Percentiles rank a stretch among this genome's conserved stretches.
Conservation (phyloP, 2,329 filamentous ascomycete species). For the Botrytis fabae region DNA sequence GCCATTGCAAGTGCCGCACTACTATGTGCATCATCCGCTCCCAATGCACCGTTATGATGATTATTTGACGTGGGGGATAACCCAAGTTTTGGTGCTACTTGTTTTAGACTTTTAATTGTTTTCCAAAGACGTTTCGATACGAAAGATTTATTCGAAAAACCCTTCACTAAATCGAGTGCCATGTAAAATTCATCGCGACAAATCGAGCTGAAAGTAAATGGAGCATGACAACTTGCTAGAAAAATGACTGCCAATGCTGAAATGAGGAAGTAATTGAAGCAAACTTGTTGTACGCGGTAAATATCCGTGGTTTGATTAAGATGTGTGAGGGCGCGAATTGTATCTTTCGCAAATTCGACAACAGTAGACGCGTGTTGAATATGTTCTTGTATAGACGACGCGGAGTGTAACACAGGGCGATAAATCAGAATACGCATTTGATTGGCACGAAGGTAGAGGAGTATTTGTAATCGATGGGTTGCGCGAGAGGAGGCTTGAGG, state of each 20-base stretch:
- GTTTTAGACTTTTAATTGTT: slow-evolving; percentile 64
- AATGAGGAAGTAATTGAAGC: slow-evolving; percentile 79
- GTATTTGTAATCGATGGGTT: slow-evolving; percentile 72
- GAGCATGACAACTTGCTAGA: slow-evolving; percentile 73
- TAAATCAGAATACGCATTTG: slow-evolving; percentile 90
- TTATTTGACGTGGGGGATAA: slow-evolving; percentile 27
- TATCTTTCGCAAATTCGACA: slow-evolving; percentile 74
- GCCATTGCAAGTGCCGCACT: slow-evolving; percentile 57
- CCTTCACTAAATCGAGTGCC: slow-evolving; percentile 72
- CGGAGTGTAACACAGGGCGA: slow-evolving; percentile 81
- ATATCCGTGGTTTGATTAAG: slow-evolving; percentile 72
- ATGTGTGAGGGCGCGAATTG: slow-evolving; percentile 68
- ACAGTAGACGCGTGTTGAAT: slow-evolving; percentile 70
- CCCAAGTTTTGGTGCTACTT: slow-evolving; percentile 69
- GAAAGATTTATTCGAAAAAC: slow-evolving; percentile 69
- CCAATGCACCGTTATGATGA: background rate
- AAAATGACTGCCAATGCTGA: slow-evolving; percentile 75
- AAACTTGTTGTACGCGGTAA: slow-evolving; percentile 70
- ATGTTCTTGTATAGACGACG: slow-evolving; percentile 78
- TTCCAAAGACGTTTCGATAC: slow-evolving; percentile 73
- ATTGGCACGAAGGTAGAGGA: slow-evolving; percentile 83
- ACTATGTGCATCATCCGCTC: slow-evolving; percentile 50
- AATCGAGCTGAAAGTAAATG: slow-evolving; percentile 65
- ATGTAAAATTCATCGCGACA: slow-evolving; percentile 79
- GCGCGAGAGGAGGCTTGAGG: slow-evolving; percentile 43